Base-by-base conservation (phyloP, 2,329 filamentous ascomycete genomes). In the Alternaria sp. region DNA sequence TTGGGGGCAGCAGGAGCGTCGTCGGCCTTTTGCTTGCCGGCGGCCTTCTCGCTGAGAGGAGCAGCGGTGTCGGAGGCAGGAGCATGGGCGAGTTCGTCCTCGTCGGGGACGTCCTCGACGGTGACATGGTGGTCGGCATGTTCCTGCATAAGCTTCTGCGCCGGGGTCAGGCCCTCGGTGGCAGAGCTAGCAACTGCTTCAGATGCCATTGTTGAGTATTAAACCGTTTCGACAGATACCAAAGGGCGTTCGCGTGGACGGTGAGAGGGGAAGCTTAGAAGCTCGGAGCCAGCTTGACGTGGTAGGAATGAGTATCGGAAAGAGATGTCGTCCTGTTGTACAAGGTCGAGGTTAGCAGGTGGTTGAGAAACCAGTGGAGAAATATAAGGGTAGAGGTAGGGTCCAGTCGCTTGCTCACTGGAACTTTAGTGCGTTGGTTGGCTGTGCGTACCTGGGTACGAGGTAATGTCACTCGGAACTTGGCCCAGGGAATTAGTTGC, bases 81-180 rank as follows among this genome's bases (percentile, higher is more conserved):
- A 71, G 86, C 82, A 80, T 86, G 82, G 67, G 83, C 81, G 66
- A 89, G 79, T 66, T 92, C 87, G 43, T 96, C 92, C 79, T 96
- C 92, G 74, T 97, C 93, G 28, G 86, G 85, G 40, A 87, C 89
- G 50, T 97, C 93, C 80, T 97, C 93, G 67, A 97, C 86, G 25
- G 89, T 93, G 67, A 87, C 86, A 72, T 88, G 85, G 78, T 87
- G 86, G 70, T 86, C 75, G 65, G 54, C 58, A 34, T 92, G 90
- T 79, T 88, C 85, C 74, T 89, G 84, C 73, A 88, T 84, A 64
- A 92, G 86, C 81, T 85, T 86, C 79, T 90, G 86, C 60, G 83
- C 80, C 38, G 79, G 74, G 63, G 79, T 80, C 46, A 78, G 65
- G 41, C 73, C 74, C 71, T 78, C 78, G 58, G 69, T 57, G 50